phyloP scores from a whole-genome alignment of 495 filamentous ascomycete species.

The Pyrenula aspistea region DNA sequence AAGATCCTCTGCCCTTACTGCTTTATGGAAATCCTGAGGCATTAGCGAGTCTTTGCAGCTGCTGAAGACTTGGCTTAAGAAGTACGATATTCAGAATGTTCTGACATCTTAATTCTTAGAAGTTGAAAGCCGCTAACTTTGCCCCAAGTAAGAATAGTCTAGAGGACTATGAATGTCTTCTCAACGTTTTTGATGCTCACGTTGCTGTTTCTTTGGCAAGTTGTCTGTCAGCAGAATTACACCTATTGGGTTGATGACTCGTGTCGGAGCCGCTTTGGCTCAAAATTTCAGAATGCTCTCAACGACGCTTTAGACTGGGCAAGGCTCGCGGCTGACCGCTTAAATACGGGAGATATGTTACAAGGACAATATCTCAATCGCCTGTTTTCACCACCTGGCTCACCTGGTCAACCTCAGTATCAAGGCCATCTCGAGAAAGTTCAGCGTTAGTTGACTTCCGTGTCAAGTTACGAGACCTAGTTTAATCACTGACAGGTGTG shows the following conservation, averaged over 20 bases:
- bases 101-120: background rate
- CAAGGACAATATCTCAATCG: background rate
- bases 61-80: background rate
- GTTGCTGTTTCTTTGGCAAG: background rate
- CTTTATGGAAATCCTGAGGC: background rate
- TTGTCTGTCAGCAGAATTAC: background rate
- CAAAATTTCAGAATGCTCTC: background rate
- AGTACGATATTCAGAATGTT: background rate
- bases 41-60: background rate
- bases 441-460: background rate
- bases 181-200: background rate
- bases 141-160: background rate
- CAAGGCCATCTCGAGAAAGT: background rate
- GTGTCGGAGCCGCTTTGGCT: background rate
- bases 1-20: background rate
- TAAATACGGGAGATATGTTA: background rate
- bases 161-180: background rate
- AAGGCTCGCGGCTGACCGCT: background rate
- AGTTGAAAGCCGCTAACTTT: background rate
- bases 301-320: background rate
- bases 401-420: background rate
- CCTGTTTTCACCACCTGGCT: background rate
- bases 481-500: background rate
- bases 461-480: background rate
- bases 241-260: background rate